Evolutionary conservation across 495 filamentous ascomycete species (phyloP), one percentile per base, ranked within the genome.

Genomic region (Chaetomium fimeti): DNA sequence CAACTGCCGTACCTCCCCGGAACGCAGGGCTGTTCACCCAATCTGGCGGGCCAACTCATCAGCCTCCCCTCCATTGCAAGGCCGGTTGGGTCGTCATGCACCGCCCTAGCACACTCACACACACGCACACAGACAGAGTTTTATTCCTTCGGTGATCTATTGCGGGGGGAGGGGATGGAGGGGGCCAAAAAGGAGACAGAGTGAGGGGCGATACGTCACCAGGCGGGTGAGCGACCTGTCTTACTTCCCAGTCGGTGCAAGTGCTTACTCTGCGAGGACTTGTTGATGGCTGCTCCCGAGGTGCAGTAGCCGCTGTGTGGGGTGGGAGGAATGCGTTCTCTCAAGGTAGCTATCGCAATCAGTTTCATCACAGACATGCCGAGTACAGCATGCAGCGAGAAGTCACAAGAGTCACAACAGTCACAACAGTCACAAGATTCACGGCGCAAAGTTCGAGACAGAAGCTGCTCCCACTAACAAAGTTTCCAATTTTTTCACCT

Each of bases 11-110:
- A 38, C 32, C 3, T 29, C 45, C 27, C 40, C 9, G 2, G 18
- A 2, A 38, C 29, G 22, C 25, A 52, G 25, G 11, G 16, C 40
- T 18, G 16, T 13, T 11, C 47, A 49, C 47, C 47, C 47, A 49
- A 43, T 43, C 45, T 49, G 45, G 18, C 45, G 45, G 18, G 45
- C 45, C 45, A 49, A 20, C 45, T 49, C 45, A 49, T 20, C 45
- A 49, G 8, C 40, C 40, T 43, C 40, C 40, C 40, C 40, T 43
- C 45, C 18, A 2, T 49, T 49, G n/a, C 20, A 20, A n/a, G 15
- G n/a, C 20, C 8, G 32, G 45, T 49, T 49, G 18, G 20, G 45
- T 24, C 12, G 45, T 24, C 45, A 49, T n/a, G 45, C 45, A 49
- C 18, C 45, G 32, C 32, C 32, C 32, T 36, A 36, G 32, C 32